phyloP scores from a whole-genome alignment of 768 basidiomycete genomes.

The Podaxis pistillaris region DNA sequence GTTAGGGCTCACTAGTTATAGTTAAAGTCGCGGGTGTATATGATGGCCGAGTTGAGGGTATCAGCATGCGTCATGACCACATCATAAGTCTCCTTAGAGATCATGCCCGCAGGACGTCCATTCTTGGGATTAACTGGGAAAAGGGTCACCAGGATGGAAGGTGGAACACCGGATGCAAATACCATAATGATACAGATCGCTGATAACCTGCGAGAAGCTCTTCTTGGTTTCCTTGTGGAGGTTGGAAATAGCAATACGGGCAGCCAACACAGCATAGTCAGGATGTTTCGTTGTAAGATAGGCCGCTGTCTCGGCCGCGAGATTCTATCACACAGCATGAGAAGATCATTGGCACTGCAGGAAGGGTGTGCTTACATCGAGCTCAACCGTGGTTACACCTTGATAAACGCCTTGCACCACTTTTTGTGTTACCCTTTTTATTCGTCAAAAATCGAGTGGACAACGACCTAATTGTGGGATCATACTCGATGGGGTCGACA shows the following conservation, averaged over 20 bases:
- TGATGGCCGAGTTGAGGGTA: slow-evolving; percentile 87
- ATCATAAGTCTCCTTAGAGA: slow-evolving; percentile 83
- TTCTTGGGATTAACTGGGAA: slow-evolving; percentile 90
- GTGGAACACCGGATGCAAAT: slow-evolving; percentile 20
- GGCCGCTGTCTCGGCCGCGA: slow-evolving; percentile 96
- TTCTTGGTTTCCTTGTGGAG: slow-evolving; percentile 99
- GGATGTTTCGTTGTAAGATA: slow-evolving; percentile 97
- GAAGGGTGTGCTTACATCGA: slow-evolving; percentile 66
- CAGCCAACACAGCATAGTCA: slow-evolving; percentile 97
- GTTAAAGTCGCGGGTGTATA: slow-evolving; percentile 97
- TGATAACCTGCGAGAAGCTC: slow-evolving; percentile 89
- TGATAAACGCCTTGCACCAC: slow-evolving; percentile 92
- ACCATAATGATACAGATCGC: slow-evolving; percentile 90
- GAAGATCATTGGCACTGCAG: not conserved
- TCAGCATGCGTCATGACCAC: slow-evolving; percentile 80
- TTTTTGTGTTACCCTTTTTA: slow-evolving; percentile 78
- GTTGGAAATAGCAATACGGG: slow-evolving; percentile 98
- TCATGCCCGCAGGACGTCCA: slow-evolving; percentile 82
- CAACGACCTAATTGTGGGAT: slow-evolving; percentile 7
- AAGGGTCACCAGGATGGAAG: slow-evolving; percentile 21
- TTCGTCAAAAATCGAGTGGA: not conserved
- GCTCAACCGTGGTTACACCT: slow-evolving; percentile 95
- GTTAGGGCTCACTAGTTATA: slow-evolving; percentile 78
- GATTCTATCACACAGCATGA: slow-evolving; percentile 56
- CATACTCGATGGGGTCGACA: slow-evolving; percentile 91